phyloP scores from a whole-genome alignment of 176 grass and related monocot species.

The Eragrostis curvula region DNA sequence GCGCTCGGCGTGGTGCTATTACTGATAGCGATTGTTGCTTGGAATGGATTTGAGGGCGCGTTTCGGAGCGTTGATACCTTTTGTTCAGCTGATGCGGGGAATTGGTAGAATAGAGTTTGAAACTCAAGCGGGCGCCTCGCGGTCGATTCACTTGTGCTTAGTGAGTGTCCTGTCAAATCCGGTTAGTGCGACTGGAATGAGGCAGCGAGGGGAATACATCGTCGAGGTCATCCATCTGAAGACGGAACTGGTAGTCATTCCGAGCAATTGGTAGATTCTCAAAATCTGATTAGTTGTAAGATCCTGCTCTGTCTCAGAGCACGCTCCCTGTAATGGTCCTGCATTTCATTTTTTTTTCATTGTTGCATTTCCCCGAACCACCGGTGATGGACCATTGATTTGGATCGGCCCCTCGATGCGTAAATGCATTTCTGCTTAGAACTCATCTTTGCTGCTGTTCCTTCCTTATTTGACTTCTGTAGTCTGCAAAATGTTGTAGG shows the following conservation, averaged over 20 bases:
- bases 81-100: background rate
- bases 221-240: background rate
- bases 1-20: background rate
- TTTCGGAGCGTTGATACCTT: background rate
- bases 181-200: background rate
- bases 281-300: background rate
- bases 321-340: background rate
- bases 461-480: background rate
- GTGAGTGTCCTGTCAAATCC: background rate
- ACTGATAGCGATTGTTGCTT: background rate
- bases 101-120: background rate
- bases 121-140: background rate
- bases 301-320: background rate
- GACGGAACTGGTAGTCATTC: background rate
- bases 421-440: background rate
- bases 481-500: background rate
- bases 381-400: background rate
- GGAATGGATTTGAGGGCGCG: background rate
- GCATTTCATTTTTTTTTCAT: conserved; percentile 24
- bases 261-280: background rate
- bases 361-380: conserved; percentile 29
- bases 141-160: background rate
- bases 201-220: background rate
- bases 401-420: background rate
- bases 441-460: background rate